These are phyloP conservation scores for Xylariales sp. DNA, from an alignment of 2,329 filamentous ascomycete genomes.

Conservation along the genomic window DNA sequence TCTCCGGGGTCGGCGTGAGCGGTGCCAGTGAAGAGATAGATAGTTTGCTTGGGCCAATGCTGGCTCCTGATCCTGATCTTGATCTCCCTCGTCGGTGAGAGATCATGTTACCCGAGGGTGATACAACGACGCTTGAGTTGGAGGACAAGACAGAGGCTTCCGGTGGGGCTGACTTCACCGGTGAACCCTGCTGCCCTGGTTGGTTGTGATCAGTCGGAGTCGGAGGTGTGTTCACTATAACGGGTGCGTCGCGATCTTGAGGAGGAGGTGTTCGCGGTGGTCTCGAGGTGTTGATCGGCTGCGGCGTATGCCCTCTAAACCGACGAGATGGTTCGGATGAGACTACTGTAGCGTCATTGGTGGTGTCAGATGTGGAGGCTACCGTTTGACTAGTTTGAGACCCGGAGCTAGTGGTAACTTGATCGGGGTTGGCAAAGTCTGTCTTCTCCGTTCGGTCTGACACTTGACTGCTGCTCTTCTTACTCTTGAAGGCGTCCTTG, in stretches of 20 bases:
- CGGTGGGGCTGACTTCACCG: constrained; percentile 12
- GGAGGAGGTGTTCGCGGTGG: constrained; percentile 45
- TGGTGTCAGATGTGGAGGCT: constrained; percentile 5
- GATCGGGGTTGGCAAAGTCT: constrained; percentile 12
- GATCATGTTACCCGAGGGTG: constrained; percentile 66
- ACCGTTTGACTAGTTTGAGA: constrained; percentile 14
- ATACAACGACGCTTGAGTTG: constrained; percentile 51
- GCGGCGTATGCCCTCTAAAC: constrained; percentile 17
- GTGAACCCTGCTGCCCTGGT: constrained; percentile 6
- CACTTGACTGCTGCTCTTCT: constrained; percentile 35
- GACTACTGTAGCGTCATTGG: constrained; percentile 18
- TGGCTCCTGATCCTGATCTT: constrained; percentile 47
- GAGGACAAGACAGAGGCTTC: constrained; percentile 21
- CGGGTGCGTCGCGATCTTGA: constrained; percentile 39
- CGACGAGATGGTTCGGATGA: constrained; percentile 16
- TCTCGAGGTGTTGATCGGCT: constrained; percentile 19
- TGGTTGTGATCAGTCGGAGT: constrained; percentile 49
- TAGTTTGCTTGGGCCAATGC: constrained; percentile 74
- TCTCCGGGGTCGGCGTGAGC: constrained; percentile 72
- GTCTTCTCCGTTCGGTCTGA: constrained; percentile 14
- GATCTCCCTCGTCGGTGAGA: constrained; percentile 49
- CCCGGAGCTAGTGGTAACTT: constrained; percentile 9
- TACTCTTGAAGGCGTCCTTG: constrained; percentile 62
- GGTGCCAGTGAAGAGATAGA: constrained; percentile 70
- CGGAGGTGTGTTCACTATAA: constrained; percentile 63